A percentile compares a stretch with the other conserved stretches of the same genome.
These are phyloP conservation scores for Fragilariopsis cylindrus DNA, from an alignment of 108 stramenopile species.

Conservation along the genomic window DNA sequence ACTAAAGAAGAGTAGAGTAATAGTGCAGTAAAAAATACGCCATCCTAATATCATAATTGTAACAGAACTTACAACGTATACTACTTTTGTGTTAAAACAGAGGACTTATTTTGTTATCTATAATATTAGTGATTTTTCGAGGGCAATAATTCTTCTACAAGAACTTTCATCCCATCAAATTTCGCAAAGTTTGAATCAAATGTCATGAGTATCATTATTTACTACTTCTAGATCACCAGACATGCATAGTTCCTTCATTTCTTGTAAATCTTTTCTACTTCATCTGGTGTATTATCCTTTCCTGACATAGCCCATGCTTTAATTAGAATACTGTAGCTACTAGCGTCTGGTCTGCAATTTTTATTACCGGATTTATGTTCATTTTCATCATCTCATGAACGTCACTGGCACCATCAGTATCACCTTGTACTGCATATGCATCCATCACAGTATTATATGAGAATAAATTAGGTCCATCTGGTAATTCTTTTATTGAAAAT, in stretches of 20 bases:
- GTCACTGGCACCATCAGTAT: slow-evolving; percentile 15
- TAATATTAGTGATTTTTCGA: too few species aligned
- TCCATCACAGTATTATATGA: slow-evolving; percentile 29
- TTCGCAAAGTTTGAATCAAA: too few species aligned
- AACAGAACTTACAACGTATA: too few species aligned
- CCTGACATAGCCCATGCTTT: slow-evolving; percentile 26
- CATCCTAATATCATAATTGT: too few species aligned
- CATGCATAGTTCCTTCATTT: neutral
- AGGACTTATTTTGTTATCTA: too few species aligned
- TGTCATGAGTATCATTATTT: too few species aligned
- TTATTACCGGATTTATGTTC: slow-evolving; percentile 26
- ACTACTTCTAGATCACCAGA: neutral
- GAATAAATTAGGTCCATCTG: slow-evolving; percentile 41
- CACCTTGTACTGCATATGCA: slow-evolving; percentile 16
- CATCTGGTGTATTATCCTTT: slow-evolving; percentile 12
- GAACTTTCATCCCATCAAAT: too few species aligned
- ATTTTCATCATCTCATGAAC: slow-evolving; percentile 26
- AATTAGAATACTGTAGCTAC: slow-evolving; percentile 33
- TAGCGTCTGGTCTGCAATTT: slow-evolving; percentile 24
- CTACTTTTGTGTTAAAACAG: too few species aligned
- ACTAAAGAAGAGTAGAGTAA: too few species aligned
- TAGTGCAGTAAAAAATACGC: too few species aligned
- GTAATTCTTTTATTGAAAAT: slow-evolving; percentile 47
- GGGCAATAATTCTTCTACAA: too few species aligned
- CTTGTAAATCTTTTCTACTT: neutral